Base-by-base conservation (phyloP, 2,329 filamentous ascomycete species). In the Fusarium marasasianum region DNA sequence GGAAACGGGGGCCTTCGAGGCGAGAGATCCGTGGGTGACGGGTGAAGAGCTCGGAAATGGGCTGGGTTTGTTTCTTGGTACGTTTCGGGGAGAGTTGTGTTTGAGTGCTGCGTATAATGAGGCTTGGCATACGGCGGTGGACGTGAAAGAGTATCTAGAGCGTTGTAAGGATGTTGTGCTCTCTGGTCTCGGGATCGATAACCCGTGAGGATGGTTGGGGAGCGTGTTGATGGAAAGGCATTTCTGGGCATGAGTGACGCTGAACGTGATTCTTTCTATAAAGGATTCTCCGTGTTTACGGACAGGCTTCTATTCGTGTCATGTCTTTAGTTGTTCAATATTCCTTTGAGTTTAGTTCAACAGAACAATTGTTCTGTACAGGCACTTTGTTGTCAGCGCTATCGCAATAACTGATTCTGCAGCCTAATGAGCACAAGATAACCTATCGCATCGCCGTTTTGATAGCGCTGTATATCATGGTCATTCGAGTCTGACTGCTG, bases 61-160 rank as follows among this genome's bases (percentile, higher is more conserved):
- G 1, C 24, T 82, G 20, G 82, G 76, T 0, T n/a, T 86, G n/a
- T 86, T 84, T 43, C 66, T 86, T 24, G 83, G 81, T 0, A 85
- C 81, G 0, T 86, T 80, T 60, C 74, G 78, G 8, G 82, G 80
- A 0, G 66, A 73, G 40, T n/a, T 86, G 48, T 79, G 75, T 1
- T 66, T 86, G 26, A 86, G 83, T 55, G 81, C 78, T 14, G 83
- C 80, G 10, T 86, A 82, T 33, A 86, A 86, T 62, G 81, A 85
- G 62, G 83, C 83, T 1, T 86, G 83, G 83, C 83, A 86, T 66
- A 76, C 74, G 1, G 59, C 66, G 14, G 41, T 37, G 2, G 76
- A 78, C 8, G 69, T 74, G 1, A n/a, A 37, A 5, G 24, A 59
- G 11, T 80, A 79, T 48, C n/a, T 81, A 38, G 51, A 73, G n/a